Conservation (phyloP, 2,329 filamentous ascomycete genomes). For the Fusarium praegraminearum region DNA sequence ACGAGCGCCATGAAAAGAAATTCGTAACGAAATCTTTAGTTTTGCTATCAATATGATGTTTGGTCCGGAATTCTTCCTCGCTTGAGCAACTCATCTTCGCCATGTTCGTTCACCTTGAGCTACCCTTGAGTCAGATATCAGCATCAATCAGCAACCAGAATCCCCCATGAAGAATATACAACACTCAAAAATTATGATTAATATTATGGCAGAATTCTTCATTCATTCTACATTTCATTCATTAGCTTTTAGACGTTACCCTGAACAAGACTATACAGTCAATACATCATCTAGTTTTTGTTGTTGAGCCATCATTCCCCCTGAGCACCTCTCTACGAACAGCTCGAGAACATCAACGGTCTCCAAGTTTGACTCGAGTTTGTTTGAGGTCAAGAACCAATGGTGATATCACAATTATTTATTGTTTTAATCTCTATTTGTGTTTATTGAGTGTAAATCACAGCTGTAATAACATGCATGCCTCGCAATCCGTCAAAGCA, state of each 20-base stretch:
- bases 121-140: not conserved
- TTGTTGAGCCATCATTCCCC: not conserved
- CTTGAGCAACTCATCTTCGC: not conserved
- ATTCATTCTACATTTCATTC: accelerated
- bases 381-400: not conserved
- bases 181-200: not conserved
- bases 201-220: not conserved
- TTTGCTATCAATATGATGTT: not conserved
- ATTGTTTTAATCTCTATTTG: not conserved
- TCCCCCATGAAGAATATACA: not conserved
- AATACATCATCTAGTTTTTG: not conserved
- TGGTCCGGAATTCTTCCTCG: not conserved
- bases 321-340: not conserved
- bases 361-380: not conserved
- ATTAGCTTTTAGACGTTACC: not conserved
- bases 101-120: not conserved
- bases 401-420: not conserved
- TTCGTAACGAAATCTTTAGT: too few species aligned
- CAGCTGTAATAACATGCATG: not conserved
- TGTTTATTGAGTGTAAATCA: not conserved
- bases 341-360: not conserved
- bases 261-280: not conserved
- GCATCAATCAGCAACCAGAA: not conserved
- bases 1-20: not conserved
- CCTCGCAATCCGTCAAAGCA: not conserved